These are phyloP conservation scores for Hypoxylon trugodes DNA, from an alignment of 495 filamentous ascomycete species.

Conservation along the genomic window DNA sequence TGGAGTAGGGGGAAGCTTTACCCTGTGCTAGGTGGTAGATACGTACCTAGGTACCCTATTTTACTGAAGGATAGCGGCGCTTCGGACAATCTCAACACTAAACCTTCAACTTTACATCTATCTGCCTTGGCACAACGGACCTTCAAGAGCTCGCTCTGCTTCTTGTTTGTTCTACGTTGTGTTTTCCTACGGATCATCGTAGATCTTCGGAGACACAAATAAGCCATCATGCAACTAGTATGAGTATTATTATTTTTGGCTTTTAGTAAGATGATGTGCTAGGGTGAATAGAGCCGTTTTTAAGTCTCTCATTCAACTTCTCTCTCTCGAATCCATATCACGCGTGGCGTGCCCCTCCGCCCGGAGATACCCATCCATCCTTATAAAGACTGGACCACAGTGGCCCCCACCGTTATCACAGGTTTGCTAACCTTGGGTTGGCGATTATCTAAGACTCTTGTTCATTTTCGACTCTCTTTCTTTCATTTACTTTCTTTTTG, in stretches of 20 bases:
- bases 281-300: slow-evolving; percentile 1
- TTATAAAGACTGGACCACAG: too few relatives aligned
- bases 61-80: not conserved
- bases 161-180: not conserved
- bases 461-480: not conserved
- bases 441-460: slow-evolving; percentile 15
- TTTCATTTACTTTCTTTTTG: not conserved
- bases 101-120: slow-evolving; percentile 4
- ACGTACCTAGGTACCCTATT: not conserved
- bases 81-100: slow-evolving; percentile 4
- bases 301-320: slow-evolving; percentile 1
- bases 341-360: slow-evolving; percentile 36
- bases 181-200: not conserved
- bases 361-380: slow-evolving; percentile 23
- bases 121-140: not conserved
- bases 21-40: not conserved
- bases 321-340: slow-evolving; percentile 8
- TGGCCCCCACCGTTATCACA: slow-evolving; percentile 16
- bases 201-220: not conserved
- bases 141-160: not conserved
- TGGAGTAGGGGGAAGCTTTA: too few relatives aligned
- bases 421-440: slow-evolving; percentile 9
- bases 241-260: slow-evolving; percentile 1
- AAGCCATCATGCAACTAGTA: slow-evolving; percentile 4
- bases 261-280: slow-evolving; percentile 19